Percentiles rank a stretch among this genome's conserved stretches.
Evolutionary conservation across 768 basidiomycete genomes (phyloP).

Genomic region (Trametes villosa): DNA sequence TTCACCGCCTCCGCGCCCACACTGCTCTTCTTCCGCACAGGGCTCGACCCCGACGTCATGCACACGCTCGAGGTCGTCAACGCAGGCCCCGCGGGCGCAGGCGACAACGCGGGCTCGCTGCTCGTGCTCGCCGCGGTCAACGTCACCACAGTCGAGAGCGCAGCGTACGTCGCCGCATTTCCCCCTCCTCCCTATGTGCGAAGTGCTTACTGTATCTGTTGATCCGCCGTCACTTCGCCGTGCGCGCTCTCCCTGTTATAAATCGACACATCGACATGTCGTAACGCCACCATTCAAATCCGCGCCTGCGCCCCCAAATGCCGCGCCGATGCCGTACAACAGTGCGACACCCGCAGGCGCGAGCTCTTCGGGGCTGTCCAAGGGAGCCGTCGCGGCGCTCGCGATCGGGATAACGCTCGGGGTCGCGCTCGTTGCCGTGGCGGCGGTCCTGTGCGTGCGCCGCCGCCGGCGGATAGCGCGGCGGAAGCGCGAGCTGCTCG

Average conservation of each 20-base stretch:
- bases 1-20: constrained; percentile 55
- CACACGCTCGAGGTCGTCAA: constrained; percentile 65
- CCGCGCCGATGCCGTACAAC: constrained; percentile 24
- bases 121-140: constrained; percentile 53
- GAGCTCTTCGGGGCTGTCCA: constrained; percentile 37
- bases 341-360: constrained; percentile 18
- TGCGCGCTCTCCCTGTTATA: background rate
- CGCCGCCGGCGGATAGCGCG: constrained; percentile 42
- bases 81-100: constrained; percentile 42
- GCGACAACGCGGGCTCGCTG: constrained; percentile 32
- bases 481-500: constrained; percentile 34
- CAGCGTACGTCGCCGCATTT: constrained; percentile 38
- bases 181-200: no score
- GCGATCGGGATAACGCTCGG: constrained; percentile 59
- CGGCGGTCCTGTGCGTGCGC: constrained; percentile 33
- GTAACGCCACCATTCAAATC: constrained; percentile 2
- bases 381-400: constrained; percentile 70
- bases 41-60: constrained; percentile 51
- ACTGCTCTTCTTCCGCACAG: constrained; percentile 66
- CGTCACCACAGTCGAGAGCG: constrained; percentile 45
- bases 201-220: background rate
- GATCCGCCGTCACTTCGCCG: constrained; percentile 15
- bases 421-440: constrained; percentile 48
- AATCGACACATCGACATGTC: no score
- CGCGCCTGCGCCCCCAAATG: background rate